phyloP scores from a whole-genome alignment of 257 asterid species.

The Ballota nigra region DNA sequence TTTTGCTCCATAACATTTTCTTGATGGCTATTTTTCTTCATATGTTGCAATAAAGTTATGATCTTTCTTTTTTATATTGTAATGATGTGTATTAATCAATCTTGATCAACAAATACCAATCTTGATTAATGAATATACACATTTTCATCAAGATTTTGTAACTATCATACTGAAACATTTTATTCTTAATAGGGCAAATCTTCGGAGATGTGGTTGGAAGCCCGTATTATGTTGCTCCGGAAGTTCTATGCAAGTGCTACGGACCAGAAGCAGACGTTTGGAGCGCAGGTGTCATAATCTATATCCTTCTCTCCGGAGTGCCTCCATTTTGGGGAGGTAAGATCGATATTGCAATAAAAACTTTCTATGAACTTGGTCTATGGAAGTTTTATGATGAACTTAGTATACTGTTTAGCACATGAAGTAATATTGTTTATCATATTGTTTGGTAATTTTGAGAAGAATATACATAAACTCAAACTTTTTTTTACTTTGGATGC shows the following conservation, averaged over 20 bases:
- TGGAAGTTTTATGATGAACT: too few relatives aligned
- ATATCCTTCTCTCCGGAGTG: constrained; percentile 60
- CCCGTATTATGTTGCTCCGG: constrained; percentile 73
- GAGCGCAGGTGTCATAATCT: constrained; percentile 73
- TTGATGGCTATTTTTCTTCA: background rate
- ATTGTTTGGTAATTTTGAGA: too few relatives aligned
- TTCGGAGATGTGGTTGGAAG: constrained; percentile 71
- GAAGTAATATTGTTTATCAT: too few relatives aligned
- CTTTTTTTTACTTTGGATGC: too few relatives aligned
- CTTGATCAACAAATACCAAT: background rate
- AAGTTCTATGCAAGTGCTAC: constrained; percentile 51
- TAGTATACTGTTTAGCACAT: too few relatives aligned
- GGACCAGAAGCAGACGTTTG: constrained; percentile 64
- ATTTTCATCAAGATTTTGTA: background rate
- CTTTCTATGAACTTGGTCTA: too few relatives aligned
- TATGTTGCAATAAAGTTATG: background rate
- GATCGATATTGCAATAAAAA: background rate
- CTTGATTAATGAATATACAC: background rate
- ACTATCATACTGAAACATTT: background rate
- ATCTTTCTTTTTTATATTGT: background rate
- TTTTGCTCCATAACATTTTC: constrained; percentile 2
- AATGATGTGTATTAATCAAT: background rate
- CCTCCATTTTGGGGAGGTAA: constrained; percentile 83
- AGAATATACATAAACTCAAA: too few relatives aligned
- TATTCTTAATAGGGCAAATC: constrained; percentile 35